Percentiles rank a stretch among this genome's conserved stretches.
Conservation (phyloP, 176 grass and related monocot genomes). For the Triticum dicoccoides region DNA sequence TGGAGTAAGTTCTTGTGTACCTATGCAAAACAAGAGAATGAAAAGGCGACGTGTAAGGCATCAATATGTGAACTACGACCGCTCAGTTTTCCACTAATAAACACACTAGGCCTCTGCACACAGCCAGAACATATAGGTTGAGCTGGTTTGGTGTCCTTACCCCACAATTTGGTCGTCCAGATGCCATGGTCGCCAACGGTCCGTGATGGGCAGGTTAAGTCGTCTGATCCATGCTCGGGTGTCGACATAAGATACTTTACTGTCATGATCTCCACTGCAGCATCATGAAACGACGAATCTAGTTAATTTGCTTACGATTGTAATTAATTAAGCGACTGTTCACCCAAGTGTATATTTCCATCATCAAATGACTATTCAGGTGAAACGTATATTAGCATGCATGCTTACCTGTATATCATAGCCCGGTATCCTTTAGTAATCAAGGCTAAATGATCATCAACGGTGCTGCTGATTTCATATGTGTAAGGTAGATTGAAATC, state of each 20-base stretch:
- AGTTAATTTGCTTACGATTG: neutral
- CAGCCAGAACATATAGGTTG: neutral
- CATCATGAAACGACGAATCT: neutral
- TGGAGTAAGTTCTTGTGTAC: slow-evolving; percentile 57
- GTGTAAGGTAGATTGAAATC: slow-evolving; percentile 13
- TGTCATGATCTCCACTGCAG: slow-evolving; percentile 53
- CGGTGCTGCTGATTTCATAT: slow-evolving; percentile 2
- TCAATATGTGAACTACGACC: neutral
- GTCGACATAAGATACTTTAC: neutral
- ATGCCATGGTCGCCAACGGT: slow-evolving; percentile 60
- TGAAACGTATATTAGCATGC: neutral
- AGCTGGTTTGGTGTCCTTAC: slow-evolving; percentile 28
- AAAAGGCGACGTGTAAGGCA: neutral
- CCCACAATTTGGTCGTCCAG: slow-evolving; percentile 53
- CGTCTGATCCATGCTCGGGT: slow-evolving; percentile 58
- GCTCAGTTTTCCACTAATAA: neutral
- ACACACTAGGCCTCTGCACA: neutral
- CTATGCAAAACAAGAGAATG: slow-evolving; percentile 9
- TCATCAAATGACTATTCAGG: neutral
- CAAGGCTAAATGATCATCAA: slow-evolving; percentile 42
- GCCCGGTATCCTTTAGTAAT: slow-evolving; percentile 36
- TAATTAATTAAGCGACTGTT: too few relatives aligned
- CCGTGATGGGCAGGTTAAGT: slow-evolving; percentile 49
- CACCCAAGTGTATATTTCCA: neutral
- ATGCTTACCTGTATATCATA: slow-evolving; percentile 56